These are phyloP conservation scores for Podospora australis DNA, from an alignment of 495 filamentous ascomycete genomes.

Conservation along the genomic window DNA sequence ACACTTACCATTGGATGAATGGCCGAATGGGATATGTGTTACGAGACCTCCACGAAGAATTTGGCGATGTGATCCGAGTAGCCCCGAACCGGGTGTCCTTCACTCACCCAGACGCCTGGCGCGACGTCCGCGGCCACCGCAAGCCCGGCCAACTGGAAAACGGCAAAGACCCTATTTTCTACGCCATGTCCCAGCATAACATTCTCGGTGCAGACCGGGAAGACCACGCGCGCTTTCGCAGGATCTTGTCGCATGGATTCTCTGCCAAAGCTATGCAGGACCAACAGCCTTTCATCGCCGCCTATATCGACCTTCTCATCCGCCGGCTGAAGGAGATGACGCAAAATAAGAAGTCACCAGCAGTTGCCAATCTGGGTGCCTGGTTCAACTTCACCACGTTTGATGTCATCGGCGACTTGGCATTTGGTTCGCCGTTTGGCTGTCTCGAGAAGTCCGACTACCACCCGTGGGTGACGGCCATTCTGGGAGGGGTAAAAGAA, in stretches of 20 bases:
- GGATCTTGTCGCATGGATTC: slow-evolving; percentile 45
- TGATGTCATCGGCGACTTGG: slow-evolving; percentile 54
- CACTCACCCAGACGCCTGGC: slow-evolving; percentile 45
- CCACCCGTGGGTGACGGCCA: slow-evolving; percentile 36
- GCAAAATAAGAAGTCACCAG: background rate
- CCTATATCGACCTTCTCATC: slow-evolving; percentile 39
- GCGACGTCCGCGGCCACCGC: slow-evolving; percentile 51
- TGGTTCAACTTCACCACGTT: slow-evolving; percentile 56
- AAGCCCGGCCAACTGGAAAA: slow-evolving; percentile 25
- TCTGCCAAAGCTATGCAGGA: slow-evolving; percentile 38
- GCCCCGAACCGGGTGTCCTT: slow-evolving; percentile 52
- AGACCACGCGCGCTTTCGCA: slow-evolving; percentile 37
- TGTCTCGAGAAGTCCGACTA: slow-evolving; percentile 32
- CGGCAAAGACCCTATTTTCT: slow-evolving; percentile 32
- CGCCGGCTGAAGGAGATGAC: slow-evolving; percentile 21
- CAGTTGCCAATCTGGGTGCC: slow-evolving; percentile 26
- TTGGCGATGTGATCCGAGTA: slow-evolving; percentile 51
- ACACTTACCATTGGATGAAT: slow-evolving; percentile 8
- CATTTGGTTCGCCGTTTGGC: slow-evolving; percentile 51
- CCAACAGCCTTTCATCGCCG: slow-evolving; percentile 35
- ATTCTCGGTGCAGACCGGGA: slow-evolving; percentile 27
- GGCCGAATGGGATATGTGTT: slow-evolving; percentile 18
- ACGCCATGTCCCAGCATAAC: slow-evolving; percentile 6
- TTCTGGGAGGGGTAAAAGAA: slow-evolving; percentile 12
- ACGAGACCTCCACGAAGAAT: slow-evolving; percentile 38